Evolutionary conservation across 2,329 filamentous ascomycete species (phyloP).

Genomic region (Aspergillus cejpii): DNA sequence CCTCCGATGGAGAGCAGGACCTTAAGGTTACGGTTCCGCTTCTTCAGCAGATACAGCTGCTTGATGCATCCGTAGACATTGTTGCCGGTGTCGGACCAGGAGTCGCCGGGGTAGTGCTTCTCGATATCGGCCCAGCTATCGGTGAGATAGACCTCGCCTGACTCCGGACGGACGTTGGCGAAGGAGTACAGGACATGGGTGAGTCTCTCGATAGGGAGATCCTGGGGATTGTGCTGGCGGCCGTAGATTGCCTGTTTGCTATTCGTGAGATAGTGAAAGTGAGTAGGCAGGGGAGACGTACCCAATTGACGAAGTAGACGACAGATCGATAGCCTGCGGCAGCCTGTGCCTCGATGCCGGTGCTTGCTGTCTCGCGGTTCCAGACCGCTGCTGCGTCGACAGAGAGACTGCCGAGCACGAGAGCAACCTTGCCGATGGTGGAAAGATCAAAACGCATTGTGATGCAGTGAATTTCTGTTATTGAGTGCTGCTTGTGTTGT

Average conservation of each 20-base stretch:
- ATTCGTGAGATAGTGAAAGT: neutral
- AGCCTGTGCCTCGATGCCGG: neutral
- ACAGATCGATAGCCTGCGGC: slow-evolving; percentile 20
- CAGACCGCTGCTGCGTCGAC: neutral
- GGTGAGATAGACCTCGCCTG: slow-evolving; percentile 70
- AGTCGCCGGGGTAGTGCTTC: slow-evolving; percentile 63
- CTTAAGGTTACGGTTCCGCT: slow-evolving; percentile 68
- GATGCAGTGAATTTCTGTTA: too few relatives aligned
- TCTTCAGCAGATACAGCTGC: slow-evolving; percentile 69
- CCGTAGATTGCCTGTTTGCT: slow-evolving; percentile 66
- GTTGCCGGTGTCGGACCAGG: slow-evolving; percentile 58
- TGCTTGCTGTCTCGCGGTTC: neutral
- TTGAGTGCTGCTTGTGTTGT: too few relatives aligned
- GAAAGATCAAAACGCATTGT: neutral
- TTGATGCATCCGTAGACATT: slow-evolving; percentile 74
- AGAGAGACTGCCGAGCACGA: neutral
- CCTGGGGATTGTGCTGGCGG: slow-evolving; percentile 75
- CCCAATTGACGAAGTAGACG: slow-evolving; percentile 45
- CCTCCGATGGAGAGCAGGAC: slow-evolving; percentile 76
- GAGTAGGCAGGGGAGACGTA: slow-evolving; percentile 11
- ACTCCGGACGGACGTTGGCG: slow-evolving; percentile 65
- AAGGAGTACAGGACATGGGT: slow-evolving; percentile 91
- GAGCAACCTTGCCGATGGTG: neutral
- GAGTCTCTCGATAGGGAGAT: slow-evolving; percentile 71
- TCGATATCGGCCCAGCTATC: slow-evolving; percentile 63